Percentiles rank a stretch among this genome's conserved stretches.
Conservation (phyloP, 2,329 filamentous ascomycete genomes). For the Monosporascus sp. region DNA sequence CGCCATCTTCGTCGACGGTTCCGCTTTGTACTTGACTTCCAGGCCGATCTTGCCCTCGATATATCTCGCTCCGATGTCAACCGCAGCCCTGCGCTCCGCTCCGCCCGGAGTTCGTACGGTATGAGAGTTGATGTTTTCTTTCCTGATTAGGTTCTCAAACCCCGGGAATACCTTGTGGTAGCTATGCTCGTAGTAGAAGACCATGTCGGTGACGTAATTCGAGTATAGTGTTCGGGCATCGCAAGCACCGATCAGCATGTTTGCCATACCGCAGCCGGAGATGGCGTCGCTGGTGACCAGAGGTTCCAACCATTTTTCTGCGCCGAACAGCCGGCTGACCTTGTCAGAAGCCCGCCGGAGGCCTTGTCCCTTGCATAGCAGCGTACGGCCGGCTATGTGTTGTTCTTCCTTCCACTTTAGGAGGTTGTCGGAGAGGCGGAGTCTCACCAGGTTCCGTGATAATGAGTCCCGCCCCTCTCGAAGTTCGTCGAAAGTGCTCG, state of each 20-base stretch:
- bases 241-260: slow-evolving; percentile 16
- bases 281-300: slow-evolving; percentile 14
- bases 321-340: neutral
- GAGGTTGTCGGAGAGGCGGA: neutral
- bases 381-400: neutral
- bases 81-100: slow-evolving; percentile 5
- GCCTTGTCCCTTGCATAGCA: slow-evolving; percentile 3
- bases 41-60: slow-evolving; percentile 17
- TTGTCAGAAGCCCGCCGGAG: neutral
- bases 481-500: neutral
- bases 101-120: slow-evolving; percentile 5
- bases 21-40: slow-evolving; percentile 11
- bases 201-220: slow-evolving; percentile 19
- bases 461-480: neutral
- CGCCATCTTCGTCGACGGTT: slow-evolving; percentile 11
- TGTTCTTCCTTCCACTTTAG: neutral
- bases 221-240: slow-evolving; percentile 18
- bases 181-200: slow-evolving; percentile 21
- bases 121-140: neutral
- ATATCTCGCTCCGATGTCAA: slow-evolving; percentile 12
- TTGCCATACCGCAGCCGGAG: slow-evolving; percentile 15
- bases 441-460: neutral
- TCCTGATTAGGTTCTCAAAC: slow-evolving; percentile 11
- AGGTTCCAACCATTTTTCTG: slow-evolving; percentile 8
- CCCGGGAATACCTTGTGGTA: slow-evolving; percentile 16